A percentile compares a stretch with the other conserved stretches of the same genome.
These are phyloP conservation scores for Globisporangium perplexum DNA, from an alignment of 352 stramenopile species.

Conservation along the genomic window DNA sequence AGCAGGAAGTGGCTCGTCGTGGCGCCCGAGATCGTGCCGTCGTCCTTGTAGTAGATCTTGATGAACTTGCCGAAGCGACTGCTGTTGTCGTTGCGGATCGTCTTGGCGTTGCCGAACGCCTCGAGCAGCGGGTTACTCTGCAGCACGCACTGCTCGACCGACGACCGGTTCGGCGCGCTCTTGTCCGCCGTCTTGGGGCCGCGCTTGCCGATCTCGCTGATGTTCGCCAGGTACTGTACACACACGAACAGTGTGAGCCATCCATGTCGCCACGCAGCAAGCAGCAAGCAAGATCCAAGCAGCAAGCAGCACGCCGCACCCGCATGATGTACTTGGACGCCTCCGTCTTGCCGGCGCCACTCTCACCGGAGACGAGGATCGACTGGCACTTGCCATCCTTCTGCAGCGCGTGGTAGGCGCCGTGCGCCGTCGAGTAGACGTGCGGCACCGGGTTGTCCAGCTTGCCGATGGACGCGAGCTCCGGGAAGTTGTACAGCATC, in stretches of 20 bases:
- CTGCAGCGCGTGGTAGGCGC: conserved; percentile 74
- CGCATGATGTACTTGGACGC: conserved; percentile 91
- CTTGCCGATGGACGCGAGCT: conserved; percentile 84
- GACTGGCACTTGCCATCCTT: conserved; percentile 82
- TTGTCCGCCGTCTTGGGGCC: conserved; percentile 58
- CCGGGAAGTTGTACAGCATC: conserved; percentile 89
- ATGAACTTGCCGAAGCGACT: conserved; percentile 97
- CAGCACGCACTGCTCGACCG: conserved; percentile 88
- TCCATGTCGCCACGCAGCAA: too few species aligned
- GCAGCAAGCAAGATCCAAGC: too few species aligned
- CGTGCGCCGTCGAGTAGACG: conserved; percentile 81
- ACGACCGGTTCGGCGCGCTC: conserved; percentile 58
- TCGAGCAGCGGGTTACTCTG: conserved; percentile 92
- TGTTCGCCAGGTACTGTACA: conserved; percentile 81
- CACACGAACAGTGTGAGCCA: neutral
- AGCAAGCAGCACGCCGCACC: too few species aligned
- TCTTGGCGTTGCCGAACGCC: conserved; percentile 92
- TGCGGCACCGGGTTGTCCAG: conserved; percentile 83
- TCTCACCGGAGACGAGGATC: conserved; percentile 84
- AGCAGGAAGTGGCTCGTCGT: conserved; percentile 96
- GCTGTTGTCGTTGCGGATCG: conserved; percentile 95
- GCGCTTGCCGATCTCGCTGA: conserved; percentile 85
- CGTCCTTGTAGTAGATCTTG: conserved; percentile 91
- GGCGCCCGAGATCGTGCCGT: conserved; percentile 89
- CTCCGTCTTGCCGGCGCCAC: conserved; percentile 85